Conservation (phyloP, 1,139 yeast genomes). For the Suhomyces guaymorum region DNA sequence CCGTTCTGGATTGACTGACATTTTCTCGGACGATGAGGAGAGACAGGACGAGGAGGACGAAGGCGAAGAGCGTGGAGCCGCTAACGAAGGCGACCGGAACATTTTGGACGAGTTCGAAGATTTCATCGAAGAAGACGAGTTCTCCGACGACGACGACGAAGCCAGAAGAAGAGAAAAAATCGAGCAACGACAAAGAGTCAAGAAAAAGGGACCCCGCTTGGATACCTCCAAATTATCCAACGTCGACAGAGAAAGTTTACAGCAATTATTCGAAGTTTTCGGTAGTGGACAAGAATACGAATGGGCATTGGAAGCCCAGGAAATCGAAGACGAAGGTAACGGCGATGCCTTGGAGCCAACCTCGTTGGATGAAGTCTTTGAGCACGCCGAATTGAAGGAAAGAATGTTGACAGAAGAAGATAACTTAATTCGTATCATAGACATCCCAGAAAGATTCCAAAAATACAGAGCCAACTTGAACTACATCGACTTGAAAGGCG, state of each 20-base stretch:
- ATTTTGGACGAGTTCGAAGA: constrained; percentile 87
- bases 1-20: constrained; percentile 59
- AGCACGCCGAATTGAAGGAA: constrained; percentile 88
- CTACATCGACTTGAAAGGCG: constrained; percentile 65
- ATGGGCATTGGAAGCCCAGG: constrained; percentile 95
- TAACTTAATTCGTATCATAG: constrained; percentile 81
- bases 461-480: constrained; percentile 63
- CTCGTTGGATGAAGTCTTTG: constrained; percentile 85
- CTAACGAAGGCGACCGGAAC: constrained; percentile 39
- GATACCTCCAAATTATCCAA: constrained; percentile 67
- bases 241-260: constrained; percentile 88
- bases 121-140: constrained; percentile 95
- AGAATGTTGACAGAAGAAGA: constrained; percentile 92
- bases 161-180: constrained; percentile 35
- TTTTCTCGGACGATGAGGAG: constrained; percentile 81
- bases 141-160: constrained; percentile 87
- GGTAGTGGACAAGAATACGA: constrained; percentile 98
- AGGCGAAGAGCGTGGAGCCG: constrained; percentile 33
- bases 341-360: constrained; percentile 58
- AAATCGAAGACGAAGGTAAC: constrained; percentile 60
- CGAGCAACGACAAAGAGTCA: constrained; percentile 44
- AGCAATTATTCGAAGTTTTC: constrained; percentile 90
- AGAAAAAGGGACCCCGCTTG: constrained; percentile 40
- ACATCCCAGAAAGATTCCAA: constrained; percentile 92
- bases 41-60: constrained; percentile 40